A percentile compares a stretch with the other conserved stretches of the same genome.
phyloP scores from a whole-genome alignment of 176 grass and related monocot species.

The Tillandsia fasciculata region DNA sequence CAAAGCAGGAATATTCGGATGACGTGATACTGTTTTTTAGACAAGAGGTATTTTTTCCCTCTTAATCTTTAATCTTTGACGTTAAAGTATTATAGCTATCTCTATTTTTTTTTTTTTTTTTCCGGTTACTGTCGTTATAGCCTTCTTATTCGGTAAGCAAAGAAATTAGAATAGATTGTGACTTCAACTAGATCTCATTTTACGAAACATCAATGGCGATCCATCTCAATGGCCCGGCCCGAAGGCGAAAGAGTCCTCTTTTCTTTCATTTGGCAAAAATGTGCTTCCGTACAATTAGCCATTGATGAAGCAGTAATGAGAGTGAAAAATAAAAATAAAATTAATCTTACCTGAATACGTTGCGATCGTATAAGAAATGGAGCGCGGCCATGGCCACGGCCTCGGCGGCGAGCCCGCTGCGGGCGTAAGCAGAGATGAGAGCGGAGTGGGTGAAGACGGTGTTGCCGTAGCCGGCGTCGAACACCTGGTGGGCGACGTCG shows the following conservation, averaged over 20 bases:
- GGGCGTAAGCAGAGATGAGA: slow-evolving; percentile 81
- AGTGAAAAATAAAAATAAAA: too few species aligned
- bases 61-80: slow-evolving; percentile 6
- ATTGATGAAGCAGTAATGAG: too few species aligned
- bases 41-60: slow-evolving; percentile 59
- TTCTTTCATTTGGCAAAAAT: too few species aligned
- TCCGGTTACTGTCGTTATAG: neutral
- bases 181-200: too few species aligned
- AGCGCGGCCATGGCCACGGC: slow-evolving; percentile 67
- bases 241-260: too few species aligned
- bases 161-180: too few species aligned
- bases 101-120: neutral
- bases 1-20: slow-evolving; percentile 93
- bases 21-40: slow-evolving; percentile 82
- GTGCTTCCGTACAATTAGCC: too few species aligned
- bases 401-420: slow-evolving; percentile 62
- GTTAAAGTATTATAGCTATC: neutral
- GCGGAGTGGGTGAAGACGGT: slow-evolving; percentile 75
- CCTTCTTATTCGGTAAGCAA: too few species aligned
- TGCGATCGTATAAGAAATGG: too few species aligned
- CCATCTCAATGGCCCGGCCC: too few species aligned
- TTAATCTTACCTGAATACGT: too few species aligned
- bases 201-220: too few species aligned
- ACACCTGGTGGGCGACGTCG: slow-evolving; percentile 69
- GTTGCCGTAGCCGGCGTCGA: slow-evolving; percentile 72